Evolutionary conservation across 768 basidiomycete species (phyloP).

Genomic region (Pilatotrama ljubarskyi): DNA sequence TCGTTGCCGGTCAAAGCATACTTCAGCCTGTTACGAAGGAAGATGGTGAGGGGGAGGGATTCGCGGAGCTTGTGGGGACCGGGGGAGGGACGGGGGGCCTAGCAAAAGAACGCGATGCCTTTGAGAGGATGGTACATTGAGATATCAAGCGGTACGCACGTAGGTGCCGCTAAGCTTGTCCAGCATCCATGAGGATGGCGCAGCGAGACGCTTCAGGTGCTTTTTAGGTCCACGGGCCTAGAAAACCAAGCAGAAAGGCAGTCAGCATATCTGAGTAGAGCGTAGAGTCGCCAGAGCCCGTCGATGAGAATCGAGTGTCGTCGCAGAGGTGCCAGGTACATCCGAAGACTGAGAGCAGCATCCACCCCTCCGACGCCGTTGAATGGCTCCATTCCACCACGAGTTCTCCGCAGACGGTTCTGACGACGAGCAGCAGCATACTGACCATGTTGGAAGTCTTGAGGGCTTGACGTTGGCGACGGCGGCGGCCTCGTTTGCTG

Average conservation of each 20-base stretch:
- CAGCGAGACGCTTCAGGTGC: constrained; percentile 96
- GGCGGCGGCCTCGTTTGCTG: constrained; percentile 31
- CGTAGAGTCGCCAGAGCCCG: constrained; percentile 7
- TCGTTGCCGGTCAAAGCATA: constrained; percentile 97
- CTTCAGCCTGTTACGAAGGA: constrained; percentile 99
- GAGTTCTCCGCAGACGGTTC: constrained; percentile 6
- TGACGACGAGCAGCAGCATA: constrained; percentile 23
- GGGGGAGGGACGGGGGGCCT: constrained; percentile 96
- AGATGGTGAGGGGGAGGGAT: constrained; percentile 94
- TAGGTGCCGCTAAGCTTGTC: constrained; percentile 97
- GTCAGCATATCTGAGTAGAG: constrained; percentile 22
- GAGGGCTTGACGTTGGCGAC: constrained; percentile 36
- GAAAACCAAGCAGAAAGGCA: constrained; percentile 20
- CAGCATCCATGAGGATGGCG: constrained; percentile 99
- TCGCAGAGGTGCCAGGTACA: constrained; percentile 25
- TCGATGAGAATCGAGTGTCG: constrained; percentile 10
- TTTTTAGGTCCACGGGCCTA: constrained; percentile 98
- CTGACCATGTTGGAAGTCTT: constrained; percentile 41
- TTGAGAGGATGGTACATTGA: background rate
- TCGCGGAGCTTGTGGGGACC: constrained; percentile 99
- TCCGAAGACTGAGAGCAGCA: constrained; percentile 29
- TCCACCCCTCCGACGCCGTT: constrained; percentile 30
- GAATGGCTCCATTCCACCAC: constrained; percentile 5
- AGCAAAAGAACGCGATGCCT: constrained; percentile 14
- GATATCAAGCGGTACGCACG: constrained; percentile 48